Conservation (phyloP, 1,284 basidiomycete species). For the Chalciporus sp. region DNA sequence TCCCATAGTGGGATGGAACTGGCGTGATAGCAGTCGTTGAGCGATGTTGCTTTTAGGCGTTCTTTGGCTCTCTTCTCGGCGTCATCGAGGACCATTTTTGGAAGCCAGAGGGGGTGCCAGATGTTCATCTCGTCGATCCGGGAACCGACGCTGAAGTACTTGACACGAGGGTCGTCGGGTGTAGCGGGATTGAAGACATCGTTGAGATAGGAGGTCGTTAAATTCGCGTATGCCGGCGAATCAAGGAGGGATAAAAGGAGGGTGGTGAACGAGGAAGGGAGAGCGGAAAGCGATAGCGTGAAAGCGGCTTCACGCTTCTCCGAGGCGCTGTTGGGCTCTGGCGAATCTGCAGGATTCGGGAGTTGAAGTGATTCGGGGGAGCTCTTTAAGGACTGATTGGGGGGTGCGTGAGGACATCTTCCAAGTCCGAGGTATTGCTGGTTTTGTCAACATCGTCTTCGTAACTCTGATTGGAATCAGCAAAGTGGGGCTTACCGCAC, state of each 20-base stretch:
- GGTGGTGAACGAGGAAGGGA: conserved; percentile 83
- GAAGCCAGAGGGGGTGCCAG: conserved; percentile 96
- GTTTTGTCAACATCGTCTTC: conserved; percentile 17
- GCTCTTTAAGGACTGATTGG: conserved; percentile 1
- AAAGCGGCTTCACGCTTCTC: conserved; percentile 34
- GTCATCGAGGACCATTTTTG: conserved; percentile 91
- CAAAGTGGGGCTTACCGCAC: conserved; percentile 57
- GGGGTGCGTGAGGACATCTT: conserved; percentile 46
- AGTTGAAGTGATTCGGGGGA: conserved; percentile 10
- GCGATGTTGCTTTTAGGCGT: conserved; percentile 33
- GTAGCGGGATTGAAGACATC: conserved; percentile 91
- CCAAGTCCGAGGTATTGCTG: conserved; percentile 89
- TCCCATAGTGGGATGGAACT: conserved; percentile 38
- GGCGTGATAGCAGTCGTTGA: conserved; percentile 14
- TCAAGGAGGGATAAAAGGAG: conserved; percentile 92
- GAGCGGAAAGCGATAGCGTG: conserved; percentile 49
- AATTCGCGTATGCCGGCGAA: conserved; percentile 95
- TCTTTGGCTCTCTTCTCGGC: conserved; percentile 59
- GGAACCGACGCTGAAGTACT: conserved; percentile 91
- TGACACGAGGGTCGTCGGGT: conserved; percentile 82
- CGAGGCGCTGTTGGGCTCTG: conserved; percentile 28
- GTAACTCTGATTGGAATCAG: conserved; percentile 7
- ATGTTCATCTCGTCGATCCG: conserved; percentile 73
- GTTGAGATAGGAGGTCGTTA: conserved; percentile 86
- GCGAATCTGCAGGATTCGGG: conserved; percentile 9